Evolutionary conservation across 2,329 filamentous ascomycete species (phyloP).

Genomic region (Hyphodiscus sp.): DNA sequence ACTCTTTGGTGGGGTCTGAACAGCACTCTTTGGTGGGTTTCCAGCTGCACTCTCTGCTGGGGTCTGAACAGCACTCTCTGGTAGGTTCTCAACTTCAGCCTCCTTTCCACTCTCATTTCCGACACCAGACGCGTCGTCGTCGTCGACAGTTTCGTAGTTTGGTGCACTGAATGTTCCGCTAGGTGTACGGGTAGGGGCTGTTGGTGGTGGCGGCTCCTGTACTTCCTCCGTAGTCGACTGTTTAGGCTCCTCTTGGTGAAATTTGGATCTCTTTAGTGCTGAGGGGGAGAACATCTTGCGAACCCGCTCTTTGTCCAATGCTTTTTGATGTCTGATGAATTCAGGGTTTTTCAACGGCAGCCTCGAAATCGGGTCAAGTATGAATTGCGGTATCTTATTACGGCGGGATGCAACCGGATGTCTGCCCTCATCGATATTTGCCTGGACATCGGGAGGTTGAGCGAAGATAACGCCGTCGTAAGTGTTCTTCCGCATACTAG

Average conservation of each 20-base stretch:
- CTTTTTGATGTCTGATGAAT: too few species aligned
- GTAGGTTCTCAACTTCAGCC: background rate
- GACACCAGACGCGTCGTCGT: background rate
- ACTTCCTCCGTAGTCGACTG: background rate
- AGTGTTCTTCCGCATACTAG: background rate
- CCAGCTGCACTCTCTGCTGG: background rate
- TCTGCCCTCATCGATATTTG: constrained; percentile 1
- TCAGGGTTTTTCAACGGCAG: too few species aligned
- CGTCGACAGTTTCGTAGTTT: background rate
- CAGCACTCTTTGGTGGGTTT: background rate
- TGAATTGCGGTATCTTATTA: too few species aligned
- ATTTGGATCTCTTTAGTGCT: too few species aligned
- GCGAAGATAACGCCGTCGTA: background rate
- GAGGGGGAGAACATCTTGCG: too few species aligned
- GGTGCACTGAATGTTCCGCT: background rate
- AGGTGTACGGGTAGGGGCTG: background rate
- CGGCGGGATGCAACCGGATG: background rate
- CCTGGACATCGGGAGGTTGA: constrained; percentile 1
- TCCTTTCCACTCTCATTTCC: background rate
- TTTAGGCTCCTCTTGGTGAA: too few species aligned
- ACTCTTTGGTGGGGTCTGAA: too few species aligned
- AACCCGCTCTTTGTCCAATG: too few species aligned
- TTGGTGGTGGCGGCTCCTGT: background rate
- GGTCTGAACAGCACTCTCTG: background rate
- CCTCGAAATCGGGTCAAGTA: too few species aligned